Evolutionary conservation across 805 yeast species (phyloP).

Genomic region (Teunomyces kruisii): DNA sequence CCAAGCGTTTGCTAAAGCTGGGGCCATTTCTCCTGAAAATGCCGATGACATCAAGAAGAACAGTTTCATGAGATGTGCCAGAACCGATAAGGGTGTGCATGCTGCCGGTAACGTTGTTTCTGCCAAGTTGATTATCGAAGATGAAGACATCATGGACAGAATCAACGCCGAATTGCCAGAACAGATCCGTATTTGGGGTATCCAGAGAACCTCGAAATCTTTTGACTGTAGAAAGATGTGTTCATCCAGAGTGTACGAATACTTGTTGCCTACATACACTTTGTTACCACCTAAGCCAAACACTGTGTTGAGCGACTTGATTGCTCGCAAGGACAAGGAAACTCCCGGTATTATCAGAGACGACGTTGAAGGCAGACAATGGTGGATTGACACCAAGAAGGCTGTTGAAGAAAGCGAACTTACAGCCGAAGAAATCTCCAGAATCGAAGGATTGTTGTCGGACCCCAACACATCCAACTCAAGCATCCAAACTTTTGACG

Average conservation of each 20-base stretch:
- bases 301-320: constrained; percentile 60
- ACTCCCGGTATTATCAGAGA: constrained; percentile 59
- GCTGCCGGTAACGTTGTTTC: constrained; percentile 95
- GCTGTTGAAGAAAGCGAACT: constrained; percentile 41
- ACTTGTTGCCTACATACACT: constrained; percentile 87
- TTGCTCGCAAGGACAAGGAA: constrained; percentile 50
- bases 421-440: constrained; percentile 25
- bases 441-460: constrained; percentile 13
- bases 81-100: constrained; percentile 95
- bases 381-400: constrained; percentile 59
- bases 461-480: constrained; percentile 13
- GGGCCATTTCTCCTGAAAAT: constrained; percentile 84
- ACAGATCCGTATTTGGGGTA: constrained; percentile 91
- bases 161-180: constrained; percentile 78
- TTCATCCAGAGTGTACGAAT: constrained; percentile 93
- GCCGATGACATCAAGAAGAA: constrained; percentile 84
- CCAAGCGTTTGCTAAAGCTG: constrained; percentile 79
- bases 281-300: constrained; percentile 87
- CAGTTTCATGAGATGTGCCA: constrained; percentile 83
- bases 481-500: constrained; percentile 31
- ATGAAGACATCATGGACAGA: constrained; percentile 66
- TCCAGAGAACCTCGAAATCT: constrained; percentile 80
- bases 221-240: constrained; percentile 96
- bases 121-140: constrained; percentile 80
- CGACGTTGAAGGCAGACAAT: constrained; percentile 68